Evolutionary conservation across 352 stramenopile genomes (phyloP).

Genomic region (Pythium rhizo-oryzae): DNA sequence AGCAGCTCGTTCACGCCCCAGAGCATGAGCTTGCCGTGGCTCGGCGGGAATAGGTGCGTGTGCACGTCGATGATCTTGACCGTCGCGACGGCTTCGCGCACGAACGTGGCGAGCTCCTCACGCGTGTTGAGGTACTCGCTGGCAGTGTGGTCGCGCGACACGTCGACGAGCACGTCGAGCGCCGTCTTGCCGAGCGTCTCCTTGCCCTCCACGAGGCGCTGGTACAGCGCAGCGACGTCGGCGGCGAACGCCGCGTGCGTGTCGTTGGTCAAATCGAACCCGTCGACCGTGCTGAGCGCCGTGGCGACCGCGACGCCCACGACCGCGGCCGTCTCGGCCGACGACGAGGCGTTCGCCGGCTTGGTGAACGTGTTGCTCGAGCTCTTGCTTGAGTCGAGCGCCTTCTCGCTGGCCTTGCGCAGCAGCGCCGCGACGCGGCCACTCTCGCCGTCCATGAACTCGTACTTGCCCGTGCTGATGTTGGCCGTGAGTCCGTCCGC

Average conservation of each 20-base stretch:
- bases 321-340: not conserved
- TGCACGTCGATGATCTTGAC: conserved; percentile 84
- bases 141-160: conserved; percentile 41
- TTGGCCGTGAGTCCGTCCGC: conserved; percentile 45
- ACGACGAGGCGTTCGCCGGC: conserved; percentile 21
- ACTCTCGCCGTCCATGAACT: conserved; percentile 48
- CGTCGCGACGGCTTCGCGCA: conserved; percentile 40
- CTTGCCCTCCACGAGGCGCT: conserved; percentile 51
- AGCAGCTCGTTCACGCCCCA: conserved; percentile 95
- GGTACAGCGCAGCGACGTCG: conserved; percentile 55
- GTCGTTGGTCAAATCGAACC: not conserved
- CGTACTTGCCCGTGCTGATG: conserved; percentile 48
- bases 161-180: conserved; percentile 39
- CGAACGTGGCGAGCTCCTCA: conserved; percentile 39
- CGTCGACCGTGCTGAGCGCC: not conserved
- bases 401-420: conserved; percentile 26
- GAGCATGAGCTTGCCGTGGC: conserved; percentile 90
- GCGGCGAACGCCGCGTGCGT: conserved; percentile 45
- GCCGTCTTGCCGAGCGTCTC: conserved; percentile 29
- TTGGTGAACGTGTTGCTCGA: conserved; percentile 42
- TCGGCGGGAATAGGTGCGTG: conserved; percentile 93
- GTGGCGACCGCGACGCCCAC: not conserved
- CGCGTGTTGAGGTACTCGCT: conserved; percentile 41
- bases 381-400: conserved; percentile 40
- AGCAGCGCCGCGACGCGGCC: conserved; percentile 34